phyloP scores from a whole-genome alignment of 1,284 basidiomycete species.

The Malassezia furfur region DNA sequence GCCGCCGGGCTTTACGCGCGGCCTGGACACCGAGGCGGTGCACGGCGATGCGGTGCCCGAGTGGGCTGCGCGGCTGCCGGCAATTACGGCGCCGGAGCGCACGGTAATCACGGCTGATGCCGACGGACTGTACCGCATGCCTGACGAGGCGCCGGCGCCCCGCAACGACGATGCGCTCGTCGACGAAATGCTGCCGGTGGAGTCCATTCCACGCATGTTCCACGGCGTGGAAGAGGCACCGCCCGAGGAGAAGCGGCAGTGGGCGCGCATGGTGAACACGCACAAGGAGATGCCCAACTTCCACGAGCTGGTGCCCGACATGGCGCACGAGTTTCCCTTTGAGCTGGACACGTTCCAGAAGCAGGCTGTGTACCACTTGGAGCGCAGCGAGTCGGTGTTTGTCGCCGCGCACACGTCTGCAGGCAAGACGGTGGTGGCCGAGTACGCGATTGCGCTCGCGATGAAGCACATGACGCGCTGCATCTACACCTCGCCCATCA shows the following conservation, averaged over 20 bases:
- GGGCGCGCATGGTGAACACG: conserved; percentile 94
- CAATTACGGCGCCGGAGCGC: conserved; percentile 3
- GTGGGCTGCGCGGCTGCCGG: neutral
- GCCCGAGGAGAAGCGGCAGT: conserved; percentile 65
- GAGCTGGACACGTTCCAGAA: conserved; percentile 87
- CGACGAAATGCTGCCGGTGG: conserved; percentile 41
- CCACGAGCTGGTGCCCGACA: conserved; percentile 73
- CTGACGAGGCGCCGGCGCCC: conserved; percentile 3
- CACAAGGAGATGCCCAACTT: conserved; percentile 82
- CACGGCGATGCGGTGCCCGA: conserved; percentile 31
- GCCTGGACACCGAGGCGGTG: conserved; percentile 53
- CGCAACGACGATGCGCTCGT: conserved; percentile 30
- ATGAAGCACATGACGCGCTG: conserved; percentile 97
- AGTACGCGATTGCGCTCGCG: conserved; percentile 94
- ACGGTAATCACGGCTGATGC: conserved; percentile 11
- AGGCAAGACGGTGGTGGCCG: conserved; percentile 98
- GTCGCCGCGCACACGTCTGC: conserved; percentile 98
- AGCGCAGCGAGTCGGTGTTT: conserved; percentile 95
- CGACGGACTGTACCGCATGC: conserved; percentile 12
- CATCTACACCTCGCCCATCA: conserved; percentile 98
- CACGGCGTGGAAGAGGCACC: conserved; percentile 15
- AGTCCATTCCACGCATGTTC: conserved; percentile 26
- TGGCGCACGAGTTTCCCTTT: conserved; percentile 74
- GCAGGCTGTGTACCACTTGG: conserved; percentile 93
- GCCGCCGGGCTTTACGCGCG: conserved; percentile 52